Percentiles rank a stretch among this genome's conserved stretches.
Conservation (phyloP, 805 yeast genomes). For the Spathaspora hagerdaliae region DNA sequence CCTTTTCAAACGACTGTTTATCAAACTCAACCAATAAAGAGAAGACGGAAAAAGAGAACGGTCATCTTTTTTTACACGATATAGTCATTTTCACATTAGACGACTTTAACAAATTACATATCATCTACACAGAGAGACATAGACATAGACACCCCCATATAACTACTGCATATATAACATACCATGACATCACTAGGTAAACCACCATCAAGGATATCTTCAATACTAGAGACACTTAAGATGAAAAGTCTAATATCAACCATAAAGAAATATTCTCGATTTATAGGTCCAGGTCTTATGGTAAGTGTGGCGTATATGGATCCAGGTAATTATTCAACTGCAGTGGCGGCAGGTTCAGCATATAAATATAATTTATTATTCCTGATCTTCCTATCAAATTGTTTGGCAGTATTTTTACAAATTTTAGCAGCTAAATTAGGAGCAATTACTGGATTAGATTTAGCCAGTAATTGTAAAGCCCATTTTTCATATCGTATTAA, state of each 20-base stretch:
- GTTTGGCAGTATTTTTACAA: constrained; percentile 86
- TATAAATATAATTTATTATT: constrained; percentile 76
- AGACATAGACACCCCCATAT: background rate
- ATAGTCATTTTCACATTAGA: too few relatives aligned
- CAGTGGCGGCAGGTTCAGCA: constrained; percentile 90
- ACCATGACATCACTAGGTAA: background rate
- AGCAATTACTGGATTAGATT: constrained; percentile 87
- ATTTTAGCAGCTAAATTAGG: constrained; percentile 84
- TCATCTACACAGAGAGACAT: too few relatives aligned
- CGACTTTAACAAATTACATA: too few relatives aligned
- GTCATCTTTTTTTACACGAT: too few relatives aligned
- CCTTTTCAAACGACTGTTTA: too few relatives aligned
- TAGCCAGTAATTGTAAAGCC: constrained; percentile 81
- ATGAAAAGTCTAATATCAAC: constrained; percentile 2
- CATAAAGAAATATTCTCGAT: constrained; percentile 49
- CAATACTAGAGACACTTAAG: background rate
- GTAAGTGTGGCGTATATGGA: constrained; percentile 95
- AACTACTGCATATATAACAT: background rate
- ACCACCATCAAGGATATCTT: background rate
- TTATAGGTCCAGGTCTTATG: constrained; percentile 95
- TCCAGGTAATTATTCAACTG: constrained; percentile 95
- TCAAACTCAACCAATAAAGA: too few relatives aligned
- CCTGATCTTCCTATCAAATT: constrained; percentile 72
- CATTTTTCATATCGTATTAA: constrained; percentile 65
- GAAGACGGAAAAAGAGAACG: too few relatives aligned